Base-by-base conservation (phyloP, 2,329 filamentous ascomycete species). In the Colletotrichum sp. region DNA sequence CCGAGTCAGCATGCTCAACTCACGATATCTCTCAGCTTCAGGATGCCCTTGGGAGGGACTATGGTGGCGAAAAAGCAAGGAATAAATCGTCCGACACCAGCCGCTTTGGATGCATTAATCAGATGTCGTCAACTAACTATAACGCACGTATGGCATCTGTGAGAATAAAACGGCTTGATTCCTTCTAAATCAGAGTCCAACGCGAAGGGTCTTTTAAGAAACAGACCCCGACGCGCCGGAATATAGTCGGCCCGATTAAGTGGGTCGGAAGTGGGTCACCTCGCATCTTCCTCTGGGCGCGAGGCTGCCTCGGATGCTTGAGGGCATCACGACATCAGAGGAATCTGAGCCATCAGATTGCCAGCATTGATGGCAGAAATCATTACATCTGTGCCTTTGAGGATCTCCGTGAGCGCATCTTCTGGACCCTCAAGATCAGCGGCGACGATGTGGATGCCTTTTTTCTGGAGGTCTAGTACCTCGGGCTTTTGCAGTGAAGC, bases 51-150 rank as follows among this genome's bases (percentile, higher is more conserved):
- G 18, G 65, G 65, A 22, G 65, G 85, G 1, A 84, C 81, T 18
- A 88, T 81, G 0, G 88, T 86, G 22, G 84, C 85, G 75, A 88
- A 90, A 68, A 84, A 86, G 78, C 87, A 88, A 5, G 89, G 89
- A 32, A 91, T 84, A 77, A 90, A 91, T 60, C 90, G 86, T 75
- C 86, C 84, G 18, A 90, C 86, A 1, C 88, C 88, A 5, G 86
- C 87, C 57, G 82, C 82, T 76, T 89, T 88, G 2, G 87, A 85
- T 3, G 89, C 89, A 44, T 85, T 85, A 57, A 85, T 84, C 4
- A 91, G 83, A 4, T n/a, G n/a, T n/a, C n/a, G n/a, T n/a, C n/a
- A n/a, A n/a, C n/a, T n/a, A n/a, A n/a, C n/a, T n/a, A n/a, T n/a
- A n/a, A n/a, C n/a, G n/a, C n/a, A n/a, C n/a, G n/a, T n/a, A n/a